Conservation (phyloP, 2,329 filamentous ascomycete genomes). For the Hymenoscyphus repandus region DNA sequence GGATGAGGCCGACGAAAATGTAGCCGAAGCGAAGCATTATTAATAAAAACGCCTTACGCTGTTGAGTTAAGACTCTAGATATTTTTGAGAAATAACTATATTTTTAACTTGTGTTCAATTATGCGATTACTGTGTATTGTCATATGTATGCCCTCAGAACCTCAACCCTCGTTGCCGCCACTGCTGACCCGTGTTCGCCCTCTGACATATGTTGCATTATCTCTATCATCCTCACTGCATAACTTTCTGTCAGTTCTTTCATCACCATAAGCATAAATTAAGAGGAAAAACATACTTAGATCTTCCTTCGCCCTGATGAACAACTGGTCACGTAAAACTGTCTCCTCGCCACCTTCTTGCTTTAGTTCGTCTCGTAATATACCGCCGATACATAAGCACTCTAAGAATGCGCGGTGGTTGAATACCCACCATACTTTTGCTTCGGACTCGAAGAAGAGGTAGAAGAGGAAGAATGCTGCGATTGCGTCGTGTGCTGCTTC, state of each 20-base stretch:
- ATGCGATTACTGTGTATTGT: background rate
- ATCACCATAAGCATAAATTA: background rate
- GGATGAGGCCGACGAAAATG: too few species aligned
- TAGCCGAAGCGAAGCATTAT: too few species aligned
- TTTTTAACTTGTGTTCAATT: too few species aligned
- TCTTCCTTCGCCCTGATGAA: constrained; percentile 55
- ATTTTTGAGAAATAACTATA: too few species aligned
- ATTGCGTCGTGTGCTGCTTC: constrained; percentile 74
- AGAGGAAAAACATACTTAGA: constrained; percentile 46
- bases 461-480: constrained; percentile 68
- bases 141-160: constrained; percentile 47
- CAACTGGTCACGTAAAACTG: constrained; percentile 46
- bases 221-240: constrained; percentile 54
- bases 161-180: constrained; percentile 53
- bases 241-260: background rate
- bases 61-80: too few species aligned
- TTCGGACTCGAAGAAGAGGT: constrained; percentile 62
- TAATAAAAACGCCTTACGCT: too few species aligned
- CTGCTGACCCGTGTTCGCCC: constrained; percentile 50
- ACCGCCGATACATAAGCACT: constrained; percentile 64
- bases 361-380: constrained; percentile 48
- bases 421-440: constrained; percentile 82
- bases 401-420: constrained; percentile 73
- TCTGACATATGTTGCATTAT: constrained; percentile 57
- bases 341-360: constrained; percentile 42